These are phyloP conservation scores for Boletus sp. DNA, from an alignment of 768 basidiomycete species.

Conservation along the genomic window DNA sequence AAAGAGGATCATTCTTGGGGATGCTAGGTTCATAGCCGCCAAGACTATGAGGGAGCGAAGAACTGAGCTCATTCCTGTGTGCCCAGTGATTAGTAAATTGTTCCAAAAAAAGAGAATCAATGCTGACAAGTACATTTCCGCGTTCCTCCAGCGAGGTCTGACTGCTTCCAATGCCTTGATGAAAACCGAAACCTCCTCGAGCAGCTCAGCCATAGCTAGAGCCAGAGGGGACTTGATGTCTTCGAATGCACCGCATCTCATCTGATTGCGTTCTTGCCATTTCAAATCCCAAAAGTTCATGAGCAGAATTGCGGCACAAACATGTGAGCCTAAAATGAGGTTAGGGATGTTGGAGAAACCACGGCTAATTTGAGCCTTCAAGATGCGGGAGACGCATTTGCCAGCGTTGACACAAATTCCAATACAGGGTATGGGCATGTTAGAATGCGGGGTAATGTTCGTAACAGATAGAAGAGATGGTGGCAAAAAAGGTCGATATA, in stretches of 20 bases:
- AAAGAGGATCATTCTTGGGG: slow-evolving; percentile 10
- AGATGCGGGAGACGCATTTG: slow-evolving; percentile 56
- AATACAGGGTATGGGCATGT: slow-evolving; percentile 49
- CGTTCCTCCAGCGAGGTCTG: slow-evolving; percentile 31
- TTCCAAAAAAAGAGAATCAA: slow-evolving; percentile 7
- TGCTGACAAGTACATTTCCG: slow-evolving; percentile 39
- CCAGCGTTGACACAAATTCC: slow-evolving; percentile 61
- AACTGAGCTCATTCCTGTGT: slow-evolving; percentile 25
- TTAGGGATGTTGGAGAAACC: slow-evolving; percentile 44
- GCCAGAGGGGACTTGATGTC: slow-evolving; percentile 32
- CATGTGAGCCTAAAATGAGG: slow-evolving; percentile 46
- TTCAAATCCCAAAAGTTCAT: slow-evolving; percentile 59
- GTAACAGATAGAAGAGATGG: slow-evolving; percentile 31
- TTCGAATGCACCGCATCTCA: slow-evolving; percentile 19
- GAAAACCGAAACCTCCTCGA: slow-evolving; percentile 30
- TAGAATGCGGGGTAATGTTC: slow-evolving; percentile 25
- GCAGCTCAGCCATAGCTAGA: slow-evolving; percentile 30
- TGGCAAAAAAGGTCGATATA: slow-evolving; percentile 69
- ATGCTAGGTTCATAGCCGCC: slow-evolving; percentile 21
- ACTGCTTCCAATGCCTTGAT: slow-evolving; percentile 27
- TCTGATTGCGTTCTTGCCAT: slow-evolving; percentile 40
- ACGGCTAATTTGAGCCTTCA: slow-evolving; percentile 48
- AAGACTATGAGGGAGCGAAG: slow-evolving; percentile 29
- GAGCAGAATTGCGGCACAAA: slow-evolving; percentile 53
- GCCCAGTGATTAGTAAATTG: slow-evolving; percentile 34